Evolutionary conservation across 2,329 filamentous ascomycete genomes (phyloP), one percentile per base, ranked within the genome.

Genomic region (Apiospora malaysiana): DNA sequence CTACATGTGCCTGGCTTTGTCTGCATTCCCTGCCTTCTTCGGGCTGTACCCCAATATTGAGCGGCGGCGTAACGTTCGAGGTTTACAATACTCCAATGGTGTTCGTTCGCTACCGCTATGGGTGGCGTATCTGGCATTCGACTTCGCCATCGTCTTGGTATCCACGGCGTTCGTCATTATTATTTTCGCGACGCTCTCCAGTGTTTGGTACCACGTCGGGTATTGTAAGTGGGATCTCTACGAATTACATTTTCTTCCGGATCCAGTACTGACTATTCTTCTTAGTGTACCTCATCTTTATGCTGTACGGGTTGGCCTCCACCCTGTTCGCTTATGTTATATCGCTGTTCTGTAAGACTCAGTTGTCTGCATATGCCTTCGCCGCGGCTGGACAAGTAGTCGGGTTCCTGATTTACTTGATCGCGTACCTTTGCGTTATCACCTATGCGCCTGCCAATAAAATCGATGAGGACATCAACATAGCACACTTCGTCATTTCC

Each of bases 51-150:
- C 94, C 0, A 97, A 94, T n/a, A 85, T 93, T 40, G 95, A 98
- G 80, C 88, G 94, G 37, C 84, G 94, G 14, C 85, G 90, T 68
- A 92, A 94, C 74, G 93, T 98, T 32, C 89, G 95, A 68, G 92
- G 93, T 21, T 84, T 98, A 42, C 92, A 98, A 80, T 98, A 97
- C 81, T 97, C 93, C 69, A 98, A 97, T 77, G 95, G 95, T 66
- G 94, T 97, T 40, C 87, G 93, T 16, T 91, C 93, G 0, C 84
- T 93, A 10, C 94, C 94, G 0, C 84, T 98, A 1, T 98, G 95
- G 95, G 81, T 93, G 6, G 93, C 95, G 1, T 97, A 98, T 78
- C 85, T 92, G 0, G 77, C 85, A 0, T 97, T 97, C 77, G 95
- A 98, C 82, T 94, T 95, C 74, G 79, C 88, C 59, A 90, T 97